Evolutionary conservation across 305 asterid species (phyloP).

Genomic region (Stenogyne calaminthoides): DNA sequence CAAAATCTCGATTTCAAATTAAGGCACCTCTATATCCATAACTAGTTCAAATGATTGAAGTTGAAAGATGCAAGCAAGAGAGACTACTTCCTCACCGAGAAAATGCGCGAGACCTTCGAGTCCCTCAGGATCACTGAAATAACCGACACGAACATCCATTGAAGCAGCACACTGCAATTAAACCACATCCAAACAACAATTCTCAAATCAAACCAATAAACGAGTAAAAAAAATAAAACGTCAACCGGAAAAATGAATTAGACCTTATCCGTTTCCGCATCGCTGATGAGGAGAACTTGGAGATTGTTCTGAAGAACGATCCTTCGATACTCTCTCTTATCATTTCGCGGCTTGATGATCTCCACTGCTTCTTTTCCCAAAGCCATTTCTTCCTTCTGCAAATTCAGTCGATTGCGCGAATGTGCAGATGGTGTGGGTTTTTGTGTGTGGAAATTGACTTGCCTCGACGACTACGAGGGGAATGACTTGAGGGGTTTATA

Average conservation of each 20-base stretch:
- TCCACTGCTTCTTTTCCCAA: conserved; percentile 51
- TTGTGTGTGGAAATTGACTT: conserved; percentile 27
- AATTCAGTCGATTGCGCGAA: conserved; percentile 17
- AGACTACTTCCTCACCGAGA: conserved; percentile 60
- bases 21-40: neutral
- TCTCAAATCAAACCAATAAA: conserved; percentile 12
- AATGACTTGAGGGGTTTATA: neutral
- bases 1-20: neutral
- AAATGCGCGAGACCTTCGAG: conserved; percentile 99
- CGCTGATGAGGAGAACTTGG: conserved; percentile 84
- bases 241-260: neutral
- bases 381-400: conserved; percentile 43
- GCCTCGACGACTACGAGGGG: neutral
- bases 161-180: conserved; percentile 85
- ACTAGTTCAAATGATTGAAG: conserved; percentile 8
- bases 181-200: conserved; percentile 26
- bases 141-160: conserved; percentile 91
- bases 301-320: conserved; percentile 72
- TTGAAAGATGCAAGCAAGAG: conserved; percentile 8
- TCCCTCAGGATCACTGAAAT: conserved; percentile 90
- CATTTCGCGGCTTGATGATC: conserved; percentile 83
- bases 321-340: conserved; percentile 73
- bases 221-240: neutral
- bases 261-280: conserved; percentile 92
- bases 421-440: neutral